A percentile compares a stretch with the other conserved stretches of the same genome.
phyloP scores from a whole-genome alignment of 768 basidiomycete species.

The Suillus alpinus region DNA sequence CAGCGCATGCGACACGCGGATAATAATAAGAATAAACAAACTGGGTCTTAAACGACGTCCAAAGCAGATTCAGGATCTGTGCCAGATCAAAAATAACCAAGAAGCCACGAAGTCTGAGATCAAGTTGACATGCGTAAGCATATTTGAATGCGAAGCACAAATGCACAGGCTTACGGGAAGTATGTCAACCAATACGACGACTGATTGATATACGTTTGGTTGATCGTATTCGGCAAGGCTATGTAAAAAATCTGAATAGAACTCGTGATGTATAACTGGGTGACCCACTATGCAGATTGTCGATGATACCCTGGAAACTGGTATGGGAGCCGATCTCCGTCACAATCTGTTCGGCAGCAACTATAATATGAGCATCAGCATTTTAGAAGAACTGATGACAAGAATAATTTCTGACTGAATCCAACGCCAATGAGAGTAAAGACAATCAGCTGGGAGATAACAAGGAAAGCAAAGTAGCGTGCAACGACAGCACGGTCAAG shows the following conservation, averaged over 20 bases:
- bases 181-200: constrained; percentile 91
- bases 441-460: constrained; percentile 90
- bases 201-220: constrained; percentile 88
- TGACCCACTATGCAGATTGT: constrained; percentile 39
- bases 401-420: constrained; percentile 56
- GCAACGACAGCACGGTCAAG: constrained; percentile 90
- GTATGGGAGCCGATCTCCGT: constrained; percentile 45
- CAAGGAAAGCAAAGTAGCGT: constrained; percentile 90
- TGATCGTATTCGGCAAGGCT: constrained; percentile 73
- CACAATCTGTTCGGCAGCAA: constrained; percentile 40
- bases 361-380: constrained; percentile 14
- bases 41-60: constrained; percentile 82
- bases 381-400: not conserved
- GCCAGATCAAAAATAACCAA: constrained; percentile 93
- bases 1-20: not conserved
- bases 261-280: not conserved
- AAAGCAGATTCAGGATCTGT: constrained; percentile 87
- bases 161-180: constrained; percentile 68
- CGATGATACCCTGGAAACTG: constrained; percentile 44
- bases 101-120: constrained; percentile 82
- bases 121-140: constrained; percentile 4
- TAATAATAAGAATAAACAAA: constrained; percentile 32
- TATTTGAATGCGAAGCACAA: constrained; percentile 1
- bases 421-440: constrained; percentile 91
- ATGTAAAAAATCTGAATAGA: constrained; percentile 2